Conservation (phyloP, 2,329 filamentous ascomycete genomes). For the Byssochlamys sp. region DNA sequence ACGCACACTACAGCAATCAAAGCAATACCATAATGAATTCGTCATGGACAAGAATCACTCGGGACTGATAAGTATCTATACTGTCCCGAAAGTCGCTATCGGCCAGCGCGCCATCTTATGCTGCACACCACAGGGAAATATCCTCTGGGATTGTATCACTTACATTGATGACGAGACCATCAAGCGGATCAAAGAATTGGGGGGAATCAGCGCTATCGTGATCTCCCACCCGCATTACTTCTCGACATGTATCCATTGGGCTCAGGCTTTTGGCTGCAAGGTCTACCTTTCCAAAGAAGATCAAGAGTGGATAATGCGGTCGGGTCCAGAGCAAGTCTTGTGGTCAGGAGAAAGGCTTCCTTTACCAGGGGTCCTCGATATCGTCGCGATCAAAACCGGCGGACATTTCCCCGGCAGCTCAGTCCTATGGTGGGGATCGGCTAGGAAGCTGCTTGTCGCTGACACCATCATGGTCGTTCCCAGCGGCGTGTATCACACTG, state of each 20-base stretch:
- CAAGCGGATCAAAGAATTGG: conserved; percentile 45
- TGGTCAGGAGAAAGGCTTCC: conserved; percentile 29
- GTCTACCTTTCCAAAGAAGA: conserved; percentile 62
- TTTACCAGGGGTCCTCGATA: conserved; percentile 29
- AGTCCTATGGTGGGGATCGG: conserved; percentile 52
- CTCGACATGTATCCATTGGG: conserved; percentile 67
- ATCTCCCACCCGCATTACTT: conserved; percentile 79
- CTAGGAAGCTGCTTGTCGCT: conserved; percentile 59
- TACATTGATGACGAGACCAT: conserved; percentile 59
- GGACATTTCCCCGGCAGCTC: conserved; percentile 72
- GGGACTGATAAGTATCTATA: conserved; percentile 17
- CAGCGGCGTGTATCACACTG: conserved; percentile 18
- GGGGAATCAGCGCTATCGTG: conserved; percentile 61
- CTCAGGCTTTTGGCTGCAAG: conserved; percentile 55
- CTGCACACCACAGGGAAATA: conserved; percentile 55
- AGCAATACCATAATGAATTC: conserved; percentile 16
- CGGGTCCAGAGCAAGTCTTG: conserved; percentile 22
- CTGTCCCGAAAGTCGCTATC: conserved; percentile 55
- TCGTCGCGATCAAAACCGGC: conserved; percentile 59
- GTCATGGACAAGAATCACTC: conserved; percentile 5
- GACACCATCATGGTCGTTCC: conserved; percentile 69
- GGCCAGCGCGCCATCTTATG: conserved; percentile 66
- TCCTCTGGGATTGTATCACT: conserved; percentile 71
- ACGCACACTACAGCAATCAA: conserved; percentile 12
- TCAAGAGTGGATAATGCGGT: conserved; percentile 50